Base-by-base conservation (phyloP, 2,329 filamentous ascomycete genomes). In the Aspergillus sp. region DNA sequence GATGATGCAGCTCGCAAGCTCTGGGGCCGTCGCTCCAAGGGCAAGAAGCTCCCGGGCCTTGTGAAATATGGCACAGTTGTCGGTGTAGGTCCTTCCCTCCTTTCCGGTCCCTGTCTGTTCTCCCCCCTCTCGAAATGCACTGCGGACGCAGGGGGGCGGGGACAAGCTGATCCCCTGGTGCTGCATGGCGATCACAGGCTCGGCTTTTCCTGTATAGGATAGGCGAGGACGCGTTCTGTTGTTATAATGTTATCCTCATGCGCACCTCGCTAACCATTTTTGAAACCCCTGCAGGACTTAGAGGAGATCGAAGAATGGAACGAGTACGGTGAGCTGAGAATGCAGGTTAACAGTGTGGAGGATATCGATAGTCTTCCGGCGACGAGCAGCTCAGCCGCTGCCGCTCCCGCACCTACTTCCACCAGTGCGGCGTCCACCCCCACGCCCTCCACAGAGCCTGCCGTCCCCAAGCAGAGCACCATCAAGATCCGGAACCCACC, bases 231-330 rank as follows among this genome's bases (percentile, higher is more conserved):
- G 3, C 1, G 10, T 30, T 30, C 26, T 11, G 10, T 30, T 11
- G 26, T 8, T 30, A 30, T 30, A 30, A 8, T 30, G 9, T 8
- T 22, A 22, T 11, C 14, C 16, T n/a, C 35, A n/a, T 38, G 35
- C 35, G 5, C 14, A 38, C 9, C 11, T 26, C 19, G 24, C 56
- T 62, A 52, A 63, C 46, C 8, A 7, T 9, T 7, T 7, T 11
- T 35, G 16, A 9, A 20, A 10, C 45, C 47, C 14, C 43, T 57
- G 38, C 59, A 96, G 92, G 94, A 96, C 70, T 81, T 96, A 46
- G 88, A 93, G 58, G 87, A 97, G 73, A 85, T 97, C 58, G 94
- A 99, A 74, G 94, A 99, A 70, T 97, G 93, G 94, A 99, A 99
- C 77, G 94, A 99, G 72, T 96, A 95, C 73, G 91, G 91, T 73